Base-by-base conservation (phyloP, 2,329 filamentous ascomycete species). In the Claviceps africana region DNA sequence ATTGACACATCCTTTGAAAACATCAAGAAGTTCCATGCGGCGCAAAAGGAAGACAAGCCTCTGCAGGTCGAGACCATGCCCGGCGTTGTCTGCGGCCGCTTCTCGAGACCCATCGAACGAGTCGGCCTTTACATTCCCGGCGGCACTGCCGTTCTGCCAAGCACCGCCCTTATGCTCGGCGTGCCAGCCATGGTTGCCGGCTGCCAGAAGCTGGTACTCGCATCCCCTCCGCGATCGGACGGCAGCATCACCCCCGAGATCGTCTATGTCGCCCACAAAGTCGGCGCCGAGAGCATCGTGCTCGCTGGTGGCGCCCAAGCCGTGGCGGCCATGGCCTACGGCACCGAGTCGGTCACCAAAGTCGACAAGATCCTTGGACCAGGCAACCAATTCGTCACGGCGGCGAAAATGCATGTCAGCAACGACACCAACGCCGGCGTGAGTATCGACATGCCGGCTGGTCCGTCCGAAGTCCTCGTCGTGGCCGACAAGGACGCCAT, bases 291-390 rank as follows among this genome's bases (percentile, higher is more conserved):
- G 70, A 88, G 87, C 64, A 97, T 98, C 60, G 91, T 98, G 5
- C 79, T 98, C 28, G 93, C 93, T 11, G 93, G 93, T 56, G 93
- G 93, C 56, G 93, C 91, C 0, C 93, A 98, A 71, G 93, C 93
- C 44, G 83, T 98, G 39, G 93, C 91, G 21, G 93, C 93, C 47
- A 86, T 98, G 84, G 93, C 93, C 2, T 98, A 98, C 70, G 93
- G 93, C 47, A 98, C 93, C 0, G 86, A 96, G 69, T 91, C 83
- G 60, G 82, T 98, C 49, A 87, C 76, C 67, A 98, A 98, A 73
- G 93, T 98, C 8, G 93, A 98, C 76, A 98, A 98, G 79, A 96
- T 98, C 60, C 81, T 97, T 13, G 93, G 93, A 0, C 93, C 93
- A 2, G 93, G 93, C 37, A 98, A 98, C 70, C 93, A 97, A 68